Evolutionary conservation across 352 stramenopile genomes (phyloP), one percentile per base, ranked within the genome.

Genomic region (Phytopythium boreale): DNA sequence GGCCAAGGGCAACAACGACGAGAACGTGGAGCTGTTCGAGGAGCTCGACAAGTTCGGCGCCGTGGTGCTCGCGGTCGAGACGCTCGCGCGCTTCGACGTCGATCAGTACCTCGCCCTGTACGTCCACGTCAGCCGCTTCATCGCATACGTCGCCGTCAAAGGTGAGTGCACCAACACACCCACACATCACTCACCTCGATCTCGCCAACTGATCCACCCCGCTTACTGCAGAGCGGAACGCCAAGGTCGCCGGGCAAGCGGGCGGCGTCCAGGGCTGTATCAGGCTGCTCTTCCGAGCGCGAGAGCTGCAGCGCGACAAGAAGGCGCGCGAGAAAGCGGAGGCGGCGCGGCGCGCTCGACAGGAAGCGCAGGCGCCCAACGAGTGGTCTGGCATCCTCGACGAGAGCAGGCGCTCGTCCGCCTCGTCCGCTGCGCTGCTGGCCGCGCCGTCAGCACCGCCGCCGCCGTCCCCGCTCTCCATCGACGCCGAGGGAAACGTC

Each of bases 201-300:
- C 19, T 57, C 26, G 8, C 17, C 51, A 29, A 27, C 26, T 37
- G 14, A 55, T 19, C 44, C 12, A 31, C 44, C n/a, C n/a, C 41
- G 46, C 15, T 62, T 22, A 47, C 24, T 31, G 20, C 34, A 89
- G 79, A 86, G 56, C 77, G 75, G 12, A 80, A 88, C 39, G 60
- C 76, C 17, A 92, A 90, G 64, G 26, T 90, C 14, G 72, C 86
- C 1, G 81, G 79, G 0, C 84, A 90, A 59, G 62, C 56, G 22
- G 84, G 84, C 20, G 82, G 82, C 19, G 77, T 89, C 24, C 66
- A 90, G 74, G 84, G 82, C 27, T 74, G 76, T 17, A 83, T 90
- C 34, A 73, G 69, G 2, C 67, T 90, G 50, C 66, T 93, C 9
- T 82, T 88, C 57, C 77, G 80, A 56, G 81, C 81, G 31, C 71